Percentiles rank a stretch among this genome's conserved stretches.
Evolutionary conservation across 106 monocot genomes (phyloP).

Genomic region (Iris macrosiphon): DNA sequence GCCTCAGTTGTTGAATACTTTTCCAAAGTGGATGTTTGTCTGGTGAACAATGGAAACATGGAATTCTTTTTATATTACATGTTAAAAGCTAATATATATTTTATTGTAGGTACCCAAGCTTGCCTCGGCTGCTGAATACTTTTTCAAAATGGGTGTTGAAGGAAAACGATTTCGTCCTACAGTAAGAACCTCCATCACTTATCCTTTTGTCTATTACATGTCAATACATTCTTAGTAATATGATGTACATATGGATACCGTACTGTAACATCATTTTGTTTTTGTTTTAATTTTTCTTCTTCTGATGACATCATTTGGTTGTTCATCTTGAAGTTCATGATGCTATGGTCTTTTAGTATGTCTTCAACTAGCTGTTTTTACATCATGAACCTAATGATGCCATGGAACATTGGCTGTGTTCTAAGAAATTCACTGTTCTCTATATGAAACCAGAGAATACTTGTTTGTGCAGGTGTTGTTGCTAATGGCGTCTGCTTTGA

Average conservation of each 20-base stretch:
- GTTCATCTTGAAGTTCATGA: background rate
- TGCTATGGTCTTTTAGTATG: background rate
- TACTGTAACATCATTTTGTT: too few relatives aligned
- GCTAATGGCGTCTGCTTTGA: conserved; percentile 84
- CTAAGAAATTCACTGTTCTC: too few relatives aligned
- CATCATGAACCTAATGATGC: too few relatives aligned
- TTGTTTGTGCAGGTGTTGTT: conserved; percentile 57
- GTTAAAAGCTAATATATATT: background rate
- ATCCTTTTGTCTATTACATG: too few relatives aligned
- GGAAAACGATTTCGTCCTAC: conserved; percentile 97
- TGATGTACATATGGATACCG: too few relatives aligned
- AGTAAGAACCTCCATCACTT: conserved; percentile 39
- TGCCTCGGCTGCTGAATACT: conserved; percentile 93
- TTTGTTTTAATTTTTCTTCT: too few relatives aligned
- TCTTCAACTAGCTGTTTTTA: background rate
- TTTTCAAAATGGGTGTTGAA: conserved; percentile 85
- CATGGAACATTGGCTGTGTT: too few relatives aligned
- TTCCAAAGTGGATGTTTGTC: conserved; percentile 35
- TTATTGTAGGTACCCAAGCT: conserved; percentile 70
- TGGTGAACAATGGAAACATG: background rate
- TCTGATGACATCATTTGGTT: background rate
- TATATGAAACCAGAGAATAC: background rate
- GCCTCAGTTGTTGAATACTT: conserved; percentile 95
- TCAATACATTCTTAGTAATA: too few relatives aligned
- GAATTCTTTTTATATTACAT: background rate